A percentile compares a stretch with the other conserved stretches of the same genome.
Evolutionary conservation across 768 basidiomycete genomes (phyloP).

Genomic region (Favolaschia claudopus): DNA sequence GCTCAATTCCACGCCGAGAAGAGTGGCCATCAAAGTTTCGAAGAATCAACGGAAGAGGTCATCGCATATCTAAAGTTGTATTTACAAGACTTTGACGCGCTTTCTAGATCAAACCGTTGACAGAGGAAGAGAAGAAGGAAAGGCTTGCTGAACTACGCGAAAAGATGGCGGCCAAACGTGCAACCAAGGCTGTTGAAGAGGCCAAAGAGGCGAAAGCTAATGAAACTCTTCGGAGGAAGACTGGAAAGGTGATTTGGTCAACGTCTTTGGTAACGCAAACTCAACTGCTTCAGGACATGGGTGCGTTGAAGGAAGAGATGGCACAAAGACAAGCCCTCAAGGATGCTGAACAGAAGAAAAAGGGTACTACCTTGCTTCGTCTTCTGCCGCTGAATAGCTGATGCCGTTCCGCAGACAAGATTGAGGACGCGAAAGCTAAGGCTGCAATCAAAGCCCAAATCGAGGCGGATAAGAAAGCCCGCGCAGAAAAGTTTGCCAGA

Average conservation of each 20-base stretch:
- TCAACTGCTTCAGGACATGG: slow-evolving; percentile 61
- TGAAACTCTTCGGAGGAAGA: slow-evolving; percentile 84
- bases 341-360: slow-evolving; percentile 82
- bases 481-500: slow-evolving; percentile 86
- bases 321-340: slow-evolving; percentile 81
- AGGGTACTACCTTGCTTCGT: slow-evolving; percentile 55
- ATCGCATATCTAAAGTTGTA: slow-evolving; percentile 4
- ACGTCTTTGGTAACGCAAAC: background rate
- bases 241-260: slow-evolving; percentile 65
- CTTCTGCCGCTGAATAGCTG: background rate
- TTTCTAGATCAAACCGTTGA: slow-evolving; percentile 86
- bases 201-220: slow-evolving; percentile 75
- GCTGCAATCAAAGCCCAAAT: slow-evolving; percentile 94
- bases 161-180: slow-evolving; percentile 84
- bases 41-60: slow-evolving; percentile 95
- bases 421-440: slow-evolving; percentile 85
- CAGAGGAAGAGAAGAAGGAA: slow-evolving; percentile 90
- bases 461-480: slow-evolving; percentile 89
- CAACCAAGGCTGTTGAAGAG: slow-evolving; percentile 75
- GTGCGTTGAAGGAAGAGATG: slow-evolving; percentile 76
- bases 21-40: slow-evolving; percentile 94
- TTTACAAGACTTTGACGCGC: background rate
- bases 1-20: slow-evolving; percentile 95
- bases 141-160: slow-evolving; percentile 80
- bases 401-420: slow-evolving; percentile 73